phyloP scores from a whole-genome alignment of 2,329 filamentous ascomycete genomes.

The Colletotrichum sansevieriae region DNA sequence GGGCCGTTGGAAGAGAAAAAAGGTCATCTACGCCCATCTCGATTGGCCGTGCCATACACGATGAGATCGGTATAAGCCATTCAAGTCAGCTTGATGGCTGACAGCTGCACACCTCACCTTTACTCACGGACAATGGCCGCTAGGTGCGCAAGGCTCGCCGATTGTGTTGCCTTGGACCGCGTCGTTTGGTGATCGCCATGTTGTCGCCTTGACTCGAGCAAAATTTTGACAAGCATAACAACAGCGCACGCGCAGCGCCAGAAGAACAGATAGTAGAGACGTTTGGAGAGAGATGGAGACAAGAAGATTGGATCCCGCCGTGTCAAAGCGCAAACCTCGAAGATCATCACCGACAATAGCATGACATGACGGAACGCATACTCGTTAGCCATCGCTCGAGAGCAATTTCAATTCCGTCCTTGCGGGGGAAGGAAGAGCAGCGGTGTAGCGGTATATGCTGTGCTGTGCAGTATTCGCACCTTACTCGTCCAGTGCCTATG shows the following conservation, averaged over 20 bases:
- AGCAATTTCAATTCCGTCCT: slow-evolving; percentile 25
- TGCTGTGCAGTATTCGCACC: not conserved
- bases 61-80: slow-evolving; percentile 24
- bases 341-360: slow-evolving; percentile 13
- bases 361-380: slow-evolving; percentile 25
- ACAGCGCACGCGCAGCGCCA: slow-evolving; percentile 3
- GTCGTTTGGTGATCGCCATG: not conserved
- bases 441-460: slow-evolving; percentile 20
- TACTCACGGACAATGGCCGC: slow-evolving; percentile 24
- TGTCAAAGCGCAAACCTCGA: slow-evolving; percentile 17
- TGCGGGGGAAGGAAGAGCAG: slow-evolving; percentile 12
- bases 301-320: not conserved
- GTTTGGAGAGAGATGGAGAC: not conserved
- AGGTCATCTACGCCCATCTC: slow-evolving; percentile 7
- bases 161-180: not conserved
- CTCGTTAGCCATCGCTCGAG: slow-evolving; percentile 10
- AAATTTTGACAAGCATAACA: slow-evolving; percentile 7
- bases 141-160: slow-evolving; percentile 9
- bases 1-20: slow-evolving; percentile 11
- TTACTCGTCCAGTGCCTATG: not conserved
- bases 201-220: slow-evolving; percentile 23
- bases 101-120: slow-evolving; percentile 12
- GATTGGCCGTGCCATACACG: slow-evolving; percentile 2
- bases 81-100: slow-evolving; percentile 17
- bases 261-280: slow-evolving; percentile 1